phyloP scores from a whole-genome alignment of 2,329 filamentous ascomycete genomes.

The Botrytis fragariae region DNA sequence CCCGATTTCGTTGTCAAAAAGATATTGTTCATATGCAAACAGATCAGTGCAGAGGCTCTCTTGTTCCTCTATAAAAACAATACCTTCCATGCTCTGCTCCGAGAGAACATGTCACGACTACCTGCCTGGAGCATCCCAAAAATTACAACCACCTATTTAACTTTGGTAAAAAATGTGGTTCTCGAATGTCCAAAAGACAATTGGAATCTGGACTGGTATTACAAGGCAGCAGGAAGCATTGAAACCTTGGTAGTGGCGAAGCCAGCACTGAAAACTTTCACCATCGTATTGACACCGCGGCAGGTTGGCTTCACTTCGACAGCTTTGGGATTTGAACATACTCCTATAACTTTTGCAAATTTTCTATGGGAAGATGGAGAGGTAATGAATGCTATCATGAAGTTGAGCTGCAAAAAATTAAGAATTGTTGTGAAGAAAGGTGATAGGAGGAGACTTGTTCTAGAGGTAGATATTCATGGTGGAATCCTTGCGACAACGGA shows the following conservation, averaged over 20 bases:
- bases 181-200: conserved; percentile 27
- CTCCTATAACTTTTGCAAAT: conserved; percentile 30
- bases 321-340: conserved; percentile 22
- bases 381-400: conserved; percentile 28
- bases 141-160: conserved; percentile 22
- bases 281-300: conserved; percentile 27
- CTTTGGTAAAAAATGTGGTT: conserved; percentile 27
- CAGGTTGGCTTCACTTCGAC: conserved; percentile 22
- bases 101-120: background rate
- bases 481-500: background rate
- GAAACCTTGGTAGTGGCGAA: conserved; percentile 24
- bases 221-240: conserved; percentile 26
- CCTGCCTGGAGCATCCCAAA: background rate
- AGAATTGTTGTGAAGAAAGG: conserved; percentile 32
- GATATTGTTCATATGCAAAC: conserved; percentile 31
- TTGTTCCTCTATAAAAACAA: conserved; percentile 34
- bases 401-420: conserved; percentile 28
- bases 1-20: conserved; percentile 14
- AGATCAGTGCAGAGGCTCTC: conserved; percentile 28
- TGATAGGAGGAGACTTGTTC: conserved; percentile 1
- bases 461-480: background rate
- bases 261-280: conserved; percentile 27
- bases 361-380: conserved; percentile 27
- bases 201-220: conserved; percentile 27
- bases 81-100: conserved; percentile 29